These are phyloP conservation scores for Cryptococcus jaspeensis DNA, from an alignment of 1,284 basidiomycete genomes.

Conservation along the genomic window DNA sequence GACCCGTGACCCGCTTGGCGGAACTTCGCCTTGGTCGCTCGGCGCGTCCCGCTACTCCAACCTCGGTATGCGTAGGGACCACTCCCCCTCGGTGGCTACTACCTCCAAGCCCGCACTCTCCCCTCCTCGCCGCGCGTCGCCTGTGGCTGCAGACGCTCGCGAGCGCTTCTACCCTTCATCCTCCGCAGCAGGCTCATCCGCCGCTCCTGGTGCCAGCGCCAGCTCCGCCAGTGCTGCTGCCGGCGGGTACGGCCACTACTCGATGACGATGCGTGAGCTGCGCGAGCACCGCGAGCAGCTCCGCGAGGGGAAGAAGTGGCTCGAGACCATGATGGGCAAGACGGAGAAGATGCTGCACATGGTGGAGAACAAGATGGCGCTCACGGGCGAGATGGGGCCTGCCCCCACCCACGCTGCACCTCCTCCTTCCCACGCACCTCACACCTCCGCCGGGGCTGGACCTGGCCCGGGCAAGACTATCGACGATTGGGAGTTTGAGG, in stretches of 20 bases:
- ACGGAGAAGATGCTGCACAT: conserved; percentile 48
- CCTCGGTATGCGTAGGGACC: conserved; percentile 32
- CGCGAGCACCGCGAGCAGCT: conserved; percentile 50
- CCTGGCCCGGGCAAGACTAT: conserved; percentile 7
- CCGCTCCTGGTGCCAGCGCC: conserved; percentile 5
- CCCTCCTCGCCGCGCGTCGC: conserved; percentile 31
- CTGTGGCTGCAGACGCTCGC: conserved; percentile 24
- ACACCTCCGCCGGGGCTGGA: background rate
- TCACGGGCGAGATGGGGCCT: conserved; percentile 18
- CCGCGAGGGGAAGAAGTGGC: conserved; percentile 49
- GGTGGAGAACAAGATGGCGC: conserved; percentile 47
- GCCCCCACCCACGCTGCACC: background rate
- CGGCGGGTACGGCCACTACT: conserved; percentile 32
- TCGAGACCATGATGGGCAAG: conserved; percentile 46
- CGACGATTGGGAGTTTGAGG: conserved; percentile 48
- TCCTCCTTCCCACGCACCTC: background rate
- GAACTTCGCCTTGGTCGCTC: conserved; percentile 31
- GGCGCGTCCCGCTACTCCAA: conserved; percentile 27
- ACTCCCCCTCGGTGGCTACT: conserved; percentile 24
- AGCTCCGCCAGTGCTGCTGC: conserved; percentile 1
- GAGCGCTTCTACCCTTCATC: conserved; percentile 18
- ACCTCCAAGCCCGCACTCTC: conserved; percentile 11
- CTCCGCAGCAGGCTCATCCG: background rate
- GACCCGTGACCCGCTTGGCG: conserved; percentile 31
- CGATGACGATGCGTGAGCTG: conserved; percentile 44